Base-by-base conservation (phyloP, 768 basidiomycete genomes). In the Boletus rubropictus region DNA sequence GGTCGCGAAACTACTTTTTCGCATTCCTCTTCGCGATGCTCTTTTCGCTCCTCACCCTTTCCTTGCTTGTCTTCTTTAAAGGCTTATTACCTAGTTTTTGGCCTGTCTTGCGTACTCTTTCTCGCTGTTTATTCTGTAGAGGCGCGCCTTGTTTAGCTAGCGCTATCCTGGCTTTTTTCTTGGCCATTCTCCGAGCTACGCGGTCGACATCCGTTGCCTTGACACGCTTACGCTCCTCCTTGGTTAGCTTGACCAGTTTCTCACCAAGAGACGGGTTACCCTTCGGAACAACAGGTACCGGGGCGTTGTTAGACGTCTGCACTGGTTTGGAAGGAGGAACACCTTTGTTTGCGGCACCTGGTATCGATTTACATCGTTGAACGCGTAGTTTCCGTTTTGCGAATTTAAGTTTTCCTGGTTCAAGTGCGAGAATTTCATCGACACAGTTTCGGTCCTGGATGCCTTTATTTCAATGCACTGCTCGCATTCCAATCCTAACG, bases 301-400 rank as follows among this genome's bases (percentile, higher is more conserved):
- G 46, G 18, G 49, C 27, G 9, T 4, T 39, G 3, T 42, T 37
- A 44, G 48, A 46, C 45, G 39, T 36, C 5, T 20, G 42, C 12
- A 24, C 21, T 8, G 28, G 11, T 44, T 63, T 52, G 7, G 50
- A 28, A 3, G 36, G 28, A 2, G 51, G 20, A 9, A 42, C 37
- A 1, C 18, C 43, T n/a, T 54, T 50, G 18, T 61, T 54, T n/a
- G 62, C 22, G 3, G 48, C 31, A n/a, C 78, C 72, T 17, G 78
- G 70, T 20, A 80, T 42, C n/a, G 80, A 82, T 64, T 91, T 95
- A 72, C 92, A 97, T 31, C 88, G 80, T 61, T 97, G 88, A 3
- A 97, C 81, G 18, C 95, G 85, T 3, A 97, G 74, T 58, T 85
- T 91, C 54, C 92, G 89, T 65, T 95, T 96, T 15, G 89, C 90